phyloP scores from a whole-genome alignment of 441 rosid species.

The Populus hybrid region DNA sequence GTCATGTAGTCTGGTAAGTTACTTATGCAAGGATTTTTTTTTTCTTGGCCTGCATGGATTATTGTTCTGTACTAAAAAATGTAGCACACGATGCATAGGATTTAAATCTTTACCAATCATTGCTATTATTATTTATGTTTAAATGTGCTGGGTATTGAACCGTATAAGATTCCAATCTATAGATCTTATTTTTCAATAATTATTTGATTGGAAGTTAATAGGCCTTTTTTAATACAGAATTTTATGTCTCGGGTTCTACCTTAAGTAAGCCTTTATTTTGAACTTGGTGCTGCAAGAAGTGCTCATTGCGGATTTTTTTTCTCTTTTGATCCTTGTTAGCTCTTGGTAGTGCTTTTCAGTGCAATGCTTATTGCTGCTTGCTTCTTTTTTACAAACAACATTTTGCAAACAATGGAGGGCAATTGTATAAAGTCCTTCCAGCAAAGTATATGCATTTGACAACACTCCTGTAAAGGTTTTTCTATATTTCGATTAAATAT shows the following conservation, averaged over 20 bases:
- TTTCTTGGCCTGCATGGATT: background rate
- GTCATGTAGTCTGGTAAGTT: slow-evolving; percentile 27
- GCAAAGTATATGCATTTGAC: background rate
- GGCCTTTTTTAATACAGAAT: background rate
- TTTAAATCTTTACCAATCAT: background rate
- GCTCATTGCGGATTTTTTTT: background rate
- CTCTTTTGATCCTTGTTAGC: background rate
- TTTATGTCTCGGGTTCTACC: background rate
- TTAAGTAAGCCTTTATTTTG: background rate
- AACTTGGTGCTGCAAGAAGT: background rate
- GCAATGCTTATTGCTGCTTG: background rate
- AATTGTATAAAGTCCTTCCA: background rate
- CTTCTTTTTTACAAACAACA: background rate
- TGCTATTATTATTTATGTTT: background rate
- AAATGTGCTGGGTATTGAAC: background rate
- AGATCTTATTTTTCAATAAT: background rate
- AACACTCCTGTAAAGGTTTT: background rate
- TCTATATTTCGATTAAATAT: background rate
- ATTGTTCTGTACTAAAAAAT: background rate
- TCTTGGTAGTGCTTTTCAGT: background rate
- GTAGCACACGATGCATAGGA: background rate
- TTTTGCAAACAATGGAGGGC: background rate
- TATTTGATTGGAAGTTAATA: background rate
- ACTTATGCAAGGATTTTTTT: background rate
- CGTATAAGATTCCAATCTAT: background rate